These are phyloP conservation scores for Jatropha podagrica DNA, from an alignment of 441 rosid species.

Conservation along the genomic window DNA sequence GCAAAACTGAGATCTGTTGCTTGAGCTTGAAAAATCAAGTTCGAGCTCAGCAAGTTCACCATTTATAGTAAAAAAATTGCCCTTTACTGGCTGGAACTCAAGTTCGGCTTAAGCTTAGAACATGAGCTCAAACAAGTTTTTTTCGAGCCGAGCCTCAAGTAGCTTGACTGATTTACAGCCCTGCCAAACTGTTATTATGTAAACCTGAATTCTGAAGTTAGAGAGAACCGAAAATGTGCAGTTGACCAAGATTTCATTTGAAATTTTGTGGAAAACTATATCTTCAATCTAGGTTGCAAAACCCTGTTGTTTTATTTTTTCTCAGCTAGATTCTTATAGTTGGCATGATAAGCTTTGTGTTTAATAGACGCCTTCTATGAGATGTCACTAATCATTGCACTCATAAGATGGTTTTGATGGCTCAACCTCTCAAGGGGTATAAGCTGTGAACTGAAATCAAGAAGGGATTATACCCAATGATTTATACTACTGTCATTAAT, in stretches of 20 bases:
- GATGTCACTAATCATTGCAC: neutral
- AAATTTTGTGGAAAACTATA: neutral
- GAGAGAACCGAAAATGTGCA: no score
- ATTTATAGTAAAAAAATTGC: no score
- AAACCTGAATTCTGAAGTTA: no score
- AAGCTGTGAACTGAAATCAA: neutral
- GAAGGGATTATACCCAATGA: neutral
- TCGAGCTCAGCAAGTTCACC: no score
- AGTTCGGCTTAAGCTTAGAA: no score
- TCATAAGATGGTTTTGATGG: neutral
- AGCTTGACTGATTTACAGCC: no score
- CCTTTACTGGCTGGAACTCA: no score
- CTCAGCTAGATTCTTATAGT: neutral
- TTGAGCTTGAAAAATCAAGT: no score
- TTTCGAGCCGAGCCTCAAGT: no score
- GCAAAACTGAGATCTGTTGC: no score
- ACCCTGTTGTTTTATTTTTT: neutral
- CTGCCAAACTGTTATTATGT: neutral
- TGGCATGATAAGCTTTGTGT: neutral
- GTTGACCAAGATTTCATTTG: neutral
- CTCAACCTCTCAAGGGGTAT: neutral
- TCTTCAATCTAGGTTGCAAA: neutral
- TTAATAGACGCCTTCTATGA: neutral
- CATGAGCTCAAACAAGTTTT: no score
- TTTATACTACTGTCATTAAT: neutral